Base-by-base conservation (phyloP, 78 protist species). In the Speleostelium caveatum region DNA sequence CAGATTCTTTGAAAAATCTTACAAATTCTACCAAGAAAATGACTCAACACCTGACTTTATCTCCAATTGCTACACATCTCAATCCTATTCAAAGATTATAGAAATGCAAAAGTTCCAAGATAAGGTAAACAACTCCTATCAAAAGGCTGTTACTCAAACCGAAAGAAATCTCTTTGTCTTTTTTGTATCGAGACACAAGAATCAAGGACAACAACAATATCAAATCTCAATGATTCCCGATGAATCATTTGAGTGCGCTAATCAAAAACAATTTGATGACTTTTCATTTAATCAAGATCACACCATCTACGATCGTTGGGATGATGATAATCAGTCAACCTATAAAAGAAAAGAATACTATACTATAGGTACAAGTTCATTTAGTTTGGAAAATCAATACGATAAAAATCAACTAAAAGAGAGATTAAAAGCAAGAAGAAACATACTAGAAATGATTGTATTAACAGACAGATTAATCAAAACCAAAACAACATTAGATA, bases 61-160 rank as follows among this genome's bases (percentile, higher is more conserved):
- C 16, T 77, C 91, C 0, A 41, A 60, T 4, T 71, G 79, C 56
- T 83, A 83, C 60, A 42, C n/a, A 56, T 56, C 67, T n/a, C 75
- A 63, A 28, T 38, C 51, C 38, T 83, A 69, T 19, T 45, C 49
- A 63, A 83, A 83, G 26, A 36, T 83, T 0, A 35, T 58, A 0
- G 91, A 83, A 49, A 56, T 83, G 10, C 79, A 69, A 56, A 83
- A 83, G 22, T 83, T 83, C 79, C 77, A 71, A 59, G 91, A 55
- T 2, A 73, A 74, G 17, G 73, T 83, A 19, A 39, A 61, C 24
- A 53, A 83, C 24, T 59, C 73, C 6, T 69, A 36, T 67, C 91
- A 83, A 59, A 59, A 74, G 24, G 51, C 71, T n/a, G 56, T 39
- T 6, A 56, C 59, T 33, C 14, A 6, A 30, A 69, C 79, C 51